Conservation (phyloP, 2,329 filamentous ascomycete genomes). For the Colletotrichum godetiae region DNA sequence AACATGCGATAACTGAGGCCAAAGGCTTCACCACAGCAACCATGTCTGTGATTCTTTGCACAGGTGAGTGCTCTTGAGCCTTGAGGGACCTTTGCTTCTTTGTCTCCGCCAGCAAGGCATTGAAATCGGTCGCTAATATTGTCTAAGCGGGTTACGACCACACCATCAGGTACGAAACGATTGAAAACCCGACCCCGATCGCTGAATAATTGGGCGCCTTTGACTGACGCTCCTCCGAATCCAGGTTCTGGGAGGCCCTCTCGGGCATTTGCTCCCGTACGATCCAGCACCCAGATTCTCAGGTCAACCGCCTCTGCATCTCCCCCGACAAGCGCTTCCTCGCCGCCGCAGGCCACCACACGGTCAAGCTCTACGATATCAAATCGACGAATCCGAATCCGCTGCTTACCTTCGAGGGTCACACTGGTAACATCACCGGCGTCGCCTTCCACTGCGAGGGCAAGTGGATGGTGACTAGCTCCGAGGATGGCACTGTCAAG, state of each 20-base stretch:
- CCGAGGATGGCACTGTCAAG: constrained; percentile 95
- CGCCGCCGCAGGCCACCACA: constrained; percentile 82
- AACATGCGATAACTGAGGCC: constrained; percentile 34
- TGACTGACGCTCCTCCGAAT: constrained; percentile 16
- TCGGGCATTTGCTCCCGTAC: constrained; percentile 98
- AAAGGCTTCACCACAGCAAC: constrained; percentile 25
- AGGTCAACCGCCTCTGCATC: constrained; percentile 98
- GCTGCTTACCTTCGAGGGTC: constrained; percentile 92
- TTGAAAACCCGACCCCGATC: background rate
- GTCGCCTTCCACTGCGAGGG: constrained; percentile 98
- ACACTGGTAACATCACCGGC: constrained; percentile 95
- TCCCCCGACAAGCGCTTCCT: constrained; percentile 98
- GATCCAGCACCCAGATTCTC: constrained; percentile 97
- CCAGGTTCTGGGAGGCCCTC: constrained; percentile 96
- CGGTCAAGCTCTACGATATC: constrained; percentile 98
- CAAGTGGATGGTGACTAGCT: constrained; percentile 99
- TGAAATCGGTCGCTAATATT: constrained; percentile 12
- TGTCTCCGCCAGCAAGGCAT: background rate
- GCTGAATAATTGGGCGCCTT: background rate
- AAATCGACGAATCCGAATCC: constrained; percentile 97
- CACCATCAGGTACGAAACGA: constrained; percentile 63
- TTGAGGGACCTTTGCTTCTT: background rate
- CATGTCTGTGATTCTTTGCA: constrained; percentile 74
- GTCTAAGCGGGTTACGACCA: constrained; percentile 69
- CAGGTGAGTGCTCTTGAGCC: constrained; percentile 55